Evolutionary conservation across 192 early-diverging fungal genomes (phyloP).

Genomic region (Backusella circina): DNA sequence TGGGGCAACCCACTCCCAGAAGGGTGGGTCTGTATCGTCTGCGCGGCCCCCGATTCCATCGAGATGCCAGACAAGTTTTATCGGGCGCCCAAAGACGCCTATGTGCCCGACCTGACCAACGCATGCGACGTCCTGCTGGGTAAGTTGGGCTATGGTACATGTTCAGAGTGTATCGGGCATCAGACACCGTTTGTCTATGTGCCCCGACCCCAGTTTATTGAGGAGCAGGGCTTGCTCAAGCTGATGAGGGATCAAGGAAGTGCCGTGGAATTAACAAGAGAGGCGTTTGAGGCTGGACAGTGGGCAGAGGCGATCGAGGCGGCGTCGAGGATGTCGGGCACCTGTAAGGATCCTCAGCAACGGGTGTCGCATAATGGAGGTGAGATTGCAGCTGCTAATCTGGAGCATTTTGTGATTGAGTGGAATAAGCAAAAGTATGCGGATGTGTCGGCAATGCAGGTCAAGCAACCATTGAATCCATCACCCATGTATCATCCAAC

Average conservation of each 20-base stretch:
- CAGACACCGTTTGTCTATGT: slow-evolving; percentile 55
- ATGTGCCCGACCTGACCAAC: slow-evolving; percentile 58
- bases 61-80: slow-evolving; percentile 48
- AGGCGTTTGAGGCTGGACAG: slow-evolving; percentile 51
- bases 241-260: slow-evolving; percentile 56
- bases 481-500: not conserved
- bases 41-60: slow-evolving; percentile 43
- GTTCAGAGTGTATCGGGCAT: slow-evolving; percentile 60
- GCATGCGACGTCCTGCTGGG: slow-evolving; percentile 59
- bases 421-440: slow-evolving; percentile 15
- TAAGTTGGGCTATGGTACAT: slow-evolving; percentile 63
- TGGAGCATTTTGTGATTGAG: slow-evolving; percentile 36
- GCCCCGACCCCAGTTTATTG: slow-evolving; percentile 57
- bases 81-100: slow-evolving; percentile 48
- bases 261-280: slow-evolving; percentile 48
- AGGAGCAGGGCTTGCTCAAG: slow-evolving; percentile 50
- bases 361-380: slow-evolving; percentile 41
- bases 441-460: not conserved
- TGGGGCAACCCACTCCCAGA: slow-evolving; percentile 42
- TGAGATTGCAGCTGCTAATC: slow-evolving; percentile 27
- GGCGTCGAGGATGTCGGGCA: slow-evolving; percentile 29
- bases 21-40: slow-evolving; percentile 58
- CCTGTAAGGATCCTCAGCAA: slow-evolving; percentile 20
- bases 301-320: slow-evolving; percentile 48
- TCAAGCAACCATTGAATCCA: not conserved